phyloP scores from a whole-genome alignment of 352 stramenopile species.

The Thalassiosira hispida region DNA sequence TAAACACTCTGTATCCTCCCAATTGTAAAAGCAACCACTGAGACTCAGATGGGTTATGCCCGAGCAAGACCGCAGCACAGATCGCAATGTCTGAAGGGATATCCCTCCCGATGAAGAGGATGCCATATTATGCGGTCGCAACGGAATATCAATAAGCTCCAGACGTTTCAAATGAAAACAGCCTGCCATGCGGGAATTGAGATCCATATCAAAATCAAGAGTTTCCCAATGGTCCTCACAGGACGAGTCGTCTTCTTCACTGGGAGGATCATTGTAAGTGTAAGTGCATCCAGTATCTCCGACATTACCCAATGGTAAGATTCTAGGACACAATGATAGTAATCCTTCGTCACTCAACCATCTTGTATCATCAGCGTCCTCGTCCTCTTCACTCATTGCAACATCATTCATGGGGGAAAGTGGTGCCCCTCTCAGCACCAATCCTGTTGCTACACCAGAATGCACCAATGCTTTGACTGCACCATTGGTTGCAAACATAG shows the following conservation, averaged over 20 bases:
- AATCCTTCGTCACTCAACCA: slow-evolving; percentile 37
- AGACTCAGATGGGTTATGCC: slow-evolving; percentile 44
- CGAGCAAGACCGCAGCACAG: slow-evolving; percentile 35
- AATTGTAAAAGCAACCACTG: slow-evolving; percentile 40
- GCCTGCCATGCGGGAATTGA: slow-evolving; percentile 26
- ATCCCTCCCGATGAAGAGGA: slow-evolving; percentile 18
- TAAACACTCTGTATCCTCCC: slow-evolving; percentile 4
- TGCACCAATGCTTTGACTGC: slow-evolving; percentile 28
- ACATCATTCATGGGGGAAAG: neutral
- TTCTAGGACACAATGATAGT: slow-evolving; percentile 28
- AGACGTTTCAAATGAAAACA: slow-evolving; percentile 45
- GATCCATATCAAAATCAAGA: slow-evolving; percentile 30
- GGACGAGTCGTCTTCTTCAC: slow-evolving; percentile 3
- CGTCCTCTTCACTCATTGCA: neutral
- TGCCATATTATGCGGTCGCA: neutral
- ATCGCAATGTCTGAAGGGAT: slow-evolving; percentile 22
- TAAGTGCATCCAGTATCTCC: neutral
- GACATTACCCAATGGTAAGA: neutral
- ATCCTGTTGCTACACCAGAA: slow-evolving; percentile 33
- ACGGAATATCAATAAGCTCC: slow-evolving; percentile 46
- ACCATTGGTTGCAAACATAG: slow-evolving; percentile 24
- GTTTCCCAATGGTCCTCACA: slow-evolving; percentile 42
- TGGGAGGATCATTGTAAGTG: neutral
- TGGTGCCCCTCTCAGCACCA: slow-evolving; percentile 27
- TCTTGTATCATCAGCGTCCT: slow-evolving; percentile 19